A percentile compares a stretch with the other conserved stretches of the same genome.
Evolutionary conservation across 1,284 basidiomycete species (phyloP).

Genomic region (Quambalaria eucalypti): DNA sequence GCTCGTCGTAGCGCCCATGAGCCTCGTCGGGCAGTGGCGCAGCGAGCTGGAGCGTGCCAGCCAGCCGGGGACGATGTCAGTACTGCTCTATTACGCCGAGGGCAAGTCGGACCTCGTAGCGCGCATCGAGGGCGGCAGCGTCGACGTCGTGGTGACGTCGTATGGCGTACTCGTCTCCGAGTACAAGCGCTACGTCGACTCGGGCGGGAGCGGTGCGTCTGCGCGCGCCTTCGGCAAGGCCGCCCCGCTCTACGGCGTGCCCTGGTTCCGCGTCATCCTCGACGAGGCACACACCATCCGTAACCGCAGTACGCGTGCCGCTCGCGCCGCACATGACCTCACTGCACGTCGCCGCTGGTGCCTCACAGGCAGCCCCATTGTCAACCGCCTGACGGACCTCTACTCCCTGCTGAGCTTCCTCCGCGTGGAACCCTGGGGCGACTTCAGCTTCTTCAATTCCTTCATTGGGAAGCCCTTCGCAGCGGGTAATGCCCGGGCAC

Average conservation of each 20-base stretch:
- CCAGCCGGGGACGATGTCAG: conserved; percentile 55
- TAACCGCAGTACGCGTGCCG: conserved; percentile 71
- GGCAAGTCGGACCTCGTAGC: conserved; percentile 65
- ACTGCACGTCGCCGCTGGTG: conserved; percentile 76
- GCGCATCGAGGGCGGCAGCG: conserved; percentile 52
- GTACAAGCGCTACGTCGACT: conserved; percentile 27
- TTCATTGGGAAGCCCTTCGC: conserved; percentile 44
- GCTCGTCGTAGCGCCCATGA: conserved; percentile 85
- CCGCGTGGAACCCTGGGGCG: conserved; percentile 72
- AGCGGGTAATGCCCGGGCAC: conserved; percentile 33
- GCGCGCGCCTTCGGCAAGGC: conserved; percentile 12
- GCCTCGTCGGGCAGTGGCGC: conserved; percentile 79
- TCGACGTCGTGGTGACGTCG: conserved; percentile 74
- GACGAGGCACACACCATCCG: conserved; percentile 1
- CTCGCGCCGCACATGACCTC: conserved; percentile 80
- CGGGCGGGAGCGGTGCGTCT: conserved; percentile 8
- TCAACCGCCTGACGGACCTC: conserved; percentile 81
- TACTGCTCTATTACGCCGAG: conserved; percentile 66
- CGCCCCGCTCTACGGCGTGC: conserved; percentile 32
- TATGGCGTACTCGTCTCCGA: conserved; percentile 57
- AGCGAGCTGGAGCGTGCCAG: conserved; percentile 64
- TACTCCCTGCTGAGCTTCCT: conserved; percentile 60
- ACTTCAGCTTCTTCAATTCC: conserved; percentile 43
- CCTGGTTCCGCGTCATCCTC: conserved; percentile 40
- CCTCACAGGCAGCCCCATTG: conserved; percentile 88